Base-by-base conservation (phyloP, 108 stramenopile species). In the Skeletonema potamos region DNA sequence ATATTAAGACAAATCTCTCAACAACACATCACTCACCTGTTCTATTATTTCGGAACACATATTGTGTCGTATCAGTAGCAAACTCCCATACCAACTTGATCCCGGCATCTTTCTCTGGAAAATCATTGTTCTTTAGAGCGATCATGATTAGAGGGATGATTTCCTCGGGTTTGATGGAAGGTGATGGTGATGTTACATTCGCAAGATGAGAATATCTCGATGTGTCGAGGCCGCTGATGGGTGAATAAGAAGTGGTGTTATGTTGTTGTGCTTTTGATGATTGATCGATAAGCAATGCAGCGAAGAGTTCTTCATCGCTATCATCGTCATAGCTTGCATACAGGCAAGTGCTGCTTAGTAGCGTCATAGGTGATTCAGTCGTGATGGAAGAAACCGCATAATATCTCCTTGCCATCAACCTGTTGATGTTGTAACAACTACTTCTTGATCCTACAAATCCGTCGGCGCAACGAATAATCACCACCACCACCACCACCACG, bases 21-120 rank as follows among this genome's bases (percentile, higher is more conserved):
- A 9, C 22, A 8, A 51, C 22, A 51, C 22, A 51, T 51, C 48
- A 51, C 48, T 24, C 48, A 51, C 48, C 48, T 9, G 79, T 84
- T 18, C 34, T 41, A 59, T 82, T 82, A 29, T 85, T 63, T 26
- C 78, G 33, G 57, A 82, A 85, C 12, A 85, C 54, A 58, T 64
- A 64, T 17, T 71, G 46, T 17, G 84, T 85, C 0, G 76, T 79
- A 24, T 72, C 79, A 18, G 67, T 75, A 0, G 83, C 75, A 68
- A 81, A 84, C 3, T 58, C 77, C 83, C 79, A 84, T 7, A 84
- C 54, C 1, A 73, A 24, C n/a, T 33, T 29, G 13, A 84, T 27
- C 15, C 83, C 75, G 3, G 79, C 58, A 64, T 84, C 66, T 33
- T 55, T 57, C 3, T 71, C 32, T 8, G 83, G 83, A n/a, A 66